Evolutionary conservation across 2,329 filamentous ascomycete genomes (phyloP), one percentile per base, ranked within the genome.

Genomic region (Hypoxylon sp.): DNA sequence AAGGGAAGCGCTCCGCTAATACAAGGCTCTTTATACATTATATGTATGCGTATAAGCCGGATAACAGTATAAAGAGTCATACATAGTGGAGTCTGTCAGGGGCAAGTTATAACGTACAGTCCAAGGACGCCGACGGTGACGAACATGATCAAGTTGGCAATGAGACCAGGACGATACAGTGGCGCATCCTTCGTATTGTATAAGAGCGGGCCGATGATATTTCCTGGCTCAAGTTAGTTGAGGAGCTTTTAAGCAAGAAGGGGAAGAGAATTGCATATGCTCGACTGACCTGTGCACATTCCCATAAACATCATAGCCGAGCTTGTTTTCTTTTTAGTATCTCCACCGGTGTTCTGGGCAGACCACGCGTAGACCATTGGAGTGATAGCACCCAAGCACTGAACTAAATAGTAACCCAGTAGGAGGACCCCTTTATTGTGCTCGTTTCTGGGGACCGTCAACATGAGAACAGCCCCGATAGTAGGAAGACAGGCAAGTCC

Each of bases 271-370:
- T 22, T 3, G 11, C 38, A n/a, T 26, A 3, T 12, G 14, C 3
- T 18, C 7, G 24, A 64, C 66, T 58, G 14, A 68, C 66, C 67
- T 1, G 84, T 83, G 52, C 85, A 87, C 68, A 87, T 84, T 5
- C 87, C 87, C 24, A 90, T 80, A 67, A 90, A 88, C 2, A 90
- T 77, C 12, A 87, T 82, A 1, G 81, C 86, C 0, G 87, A 89
- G 0, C 85, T 89, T 1, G 86, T 83, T 72, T 90, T 90, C 64
- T 87, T 84, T 74, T 91, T 91, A 0, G 89, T 91, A 63, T 91
- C 87, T 0, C 88, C 89, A 1, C 82, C 88, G 0, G 88, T 87
- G 67, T 89, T 88, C 52, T 86, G 84, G 0, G 82, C 82, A 0
- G 81, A 83, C 84, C 84, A 87, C 0, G 83, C 82, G 71, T 86